Conservation (phyloP, 2,329 filamentous ascomycete species). For the Aureobasidium sp. region DNA sequence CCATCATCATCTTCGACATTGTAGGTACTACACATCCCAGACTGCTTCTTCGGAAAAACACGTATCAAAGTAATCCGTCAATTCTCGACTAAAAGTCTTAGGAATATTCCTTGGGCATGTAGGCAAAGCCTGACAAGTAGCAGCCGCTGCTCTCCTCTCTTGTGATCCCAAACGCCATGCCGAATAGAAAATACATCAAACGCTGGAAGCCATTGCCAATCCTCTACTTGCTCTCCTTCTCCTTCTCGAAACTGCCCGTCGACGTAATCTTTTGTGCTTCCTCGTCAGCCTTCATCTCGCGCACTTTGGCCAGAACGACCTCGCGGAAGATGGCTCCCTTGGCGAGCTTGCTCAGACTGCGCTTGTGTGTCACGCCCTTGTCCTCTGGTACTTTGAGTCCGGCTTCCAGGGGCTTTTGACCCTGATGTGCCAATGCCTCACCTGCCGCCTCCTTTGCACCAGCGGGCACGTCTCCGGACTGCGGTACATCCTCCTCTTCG, state of each 20-base stretch:
- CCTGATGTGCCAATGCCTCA: conserved; percentile 31
- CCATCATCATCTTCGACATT: neutral
- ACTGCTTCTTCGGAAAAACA: neutral
- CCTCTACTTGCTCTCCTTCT: neutral
- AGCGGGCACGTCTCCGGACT: conserved; percentile 51
- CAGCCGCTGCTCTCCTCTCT: neutral
- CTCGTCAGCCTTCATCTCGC: conserved; percentile 83
- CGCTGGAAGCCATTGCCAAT: neutral
- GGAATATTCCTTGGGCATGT: neutral
- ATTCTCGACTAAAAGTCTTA: neutral
- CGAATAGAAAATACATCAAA: neutral
- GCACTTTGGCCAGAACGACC: conserved; percentile 86
- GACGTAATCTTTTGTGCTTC: conserved; percentile 36
- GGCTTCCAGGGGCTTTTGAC: conserved; percentile 17
- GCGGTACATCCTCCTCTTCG: conserved; percentile 62
- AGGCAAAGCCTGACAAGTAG: neutral
- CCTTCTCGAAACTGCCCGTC: neutral
- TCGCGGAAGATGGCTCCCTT: conserved; percentile 80
- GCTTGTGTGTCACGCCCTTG: conserved; percentile 34
- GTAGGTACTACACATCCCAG: too few species aligned
- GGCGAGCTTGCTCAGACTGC: conserved; percentile 49
- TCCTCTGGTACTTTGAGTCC: conserved; percentile 21
- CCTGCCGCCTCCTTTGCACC: conserved; percentile 52
- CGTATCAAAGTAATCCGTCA: neutral
- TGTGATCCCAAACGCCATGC: conserved; percentile 9